Conservation (phyloP, 192 early-diverging fungal genomes). For the Chytriomyces sp. region DNA sequence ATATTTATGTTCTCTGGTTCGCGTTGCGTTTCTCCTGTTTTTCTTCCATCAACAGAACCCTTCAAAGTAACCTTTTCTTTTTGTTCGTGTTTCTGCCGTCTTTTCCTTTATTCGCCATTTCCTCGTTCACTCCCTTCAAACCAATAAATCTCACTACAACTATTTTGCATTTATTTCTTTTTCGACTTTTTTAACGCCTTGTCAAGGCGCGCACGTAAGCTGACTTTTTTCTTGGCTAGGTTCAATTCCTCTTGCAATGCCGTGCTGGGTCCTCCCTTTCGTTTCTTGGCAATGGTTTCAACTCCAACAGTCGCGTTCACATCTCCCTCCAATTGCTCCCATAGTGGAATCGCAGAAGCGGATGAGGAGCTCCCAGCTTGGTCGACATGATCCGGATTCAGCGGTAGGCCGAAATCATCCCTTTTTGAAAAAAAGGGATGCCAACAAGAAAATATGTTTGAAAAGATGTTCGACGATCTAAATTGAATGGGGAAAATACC, state of each 20-base stretch:
- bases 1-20: not conserved
- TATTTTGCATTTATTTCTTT: not conserved
- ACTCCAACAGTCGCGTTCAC: slow-evolving; percentile 20
- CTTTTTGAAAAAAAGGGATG: not conserved
- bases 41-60: no score
- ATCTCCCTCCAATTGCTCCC: slow-evolving; percentile 25
- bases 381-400: slow-evolving; percentile 18
- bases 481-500: not conserved
- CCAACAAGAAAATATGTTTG: not conserved
- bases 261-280: slow-evolving; percentile 5
- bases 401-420: slow-evolving; percentile 21
- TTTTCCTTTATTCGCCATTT: not conserved
- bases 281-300: not conserved
- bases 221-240: slow-evolving; percentile 12
- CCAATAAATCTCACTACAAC: no score
- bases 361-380: not conserved
- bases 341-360: slow-evolving; percentile 1
- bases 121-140: no score
- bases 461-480: not conserved
- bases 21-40: no score
- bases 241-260: slow-evolving; percentile 27
- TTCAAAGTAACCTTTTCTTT: no score
- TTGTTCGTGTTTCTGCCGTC: not conserved
- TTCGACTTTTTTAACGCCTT: slow-evolving; percentile 8
- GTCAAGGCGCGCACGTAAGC: not conserved